A percentile compares a stretch with the other conserved stretches of the same genome.
These are phyloP conservation scores for Phaeosphaeriaceae sp. DNA, from an alignment of 2,329 filamentous ascomycete genomes.

Conservation along the genomic window DNA sequence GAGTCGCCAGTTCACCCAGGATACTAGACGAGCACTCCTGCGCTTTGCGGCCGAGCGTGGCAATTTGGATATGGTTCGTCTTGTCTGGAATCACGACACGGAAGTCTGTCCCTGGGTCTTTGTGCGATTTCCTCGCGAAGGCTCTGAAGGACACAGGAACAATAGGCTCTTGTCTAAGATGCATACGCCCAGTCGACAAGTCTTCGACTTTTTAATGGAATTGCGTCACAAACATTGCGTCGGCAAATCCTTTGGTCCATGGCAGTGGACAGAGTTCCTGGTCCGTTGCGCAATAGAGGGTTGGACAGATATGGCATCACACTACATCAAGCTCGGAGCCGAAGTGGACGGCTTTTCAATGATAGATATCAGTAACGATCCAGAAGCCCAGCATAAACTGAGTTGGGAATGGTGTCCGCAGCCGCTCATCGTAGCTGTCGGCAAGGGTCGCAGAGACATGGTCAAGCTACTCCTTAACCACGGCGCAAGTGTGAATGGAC, in stretches of 20 bases:
- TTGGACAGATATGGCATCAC: constrained; percentile 8
- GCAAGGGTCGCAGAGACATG: background rate
- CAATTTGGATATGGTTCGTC: background rate
- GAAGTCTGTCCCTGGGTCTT: background rate
- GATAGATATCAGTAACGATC: no score
- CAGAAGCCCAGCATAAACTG: no score
- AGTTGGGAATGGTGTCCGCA: no score
- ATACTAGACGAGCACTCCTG: background rate
- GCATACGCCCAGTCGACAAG: constrained; percentile 3
- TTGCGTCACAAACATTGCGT: constrained; percentile 42
- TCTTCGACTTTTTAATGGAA: constrained; percentile 5
- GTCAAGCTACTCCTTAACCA: background rate
- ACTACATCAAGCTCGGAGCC: constrained; percentile 8
- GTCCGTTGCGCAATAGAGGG: constrained; percentile 1
- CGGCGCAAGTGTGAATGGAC: background rate
- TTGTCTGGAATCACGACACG: background rate
- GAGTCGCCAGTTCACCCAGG: background rate
- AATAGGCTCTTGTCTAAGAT: background rate
- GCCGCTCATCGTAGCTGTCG: background rate
- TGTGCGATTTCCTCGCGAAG: background rate
- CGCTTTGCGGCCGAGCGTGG: background rate
- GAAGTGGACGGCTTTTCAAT: background rate
- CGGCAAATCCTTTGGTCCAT: background rate
- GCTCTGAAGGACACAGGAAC: background rate
- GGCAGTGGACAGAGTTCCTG: constrained; percentile 3